phyloP scores from a whole-genome alignment of 768 basidiomycete species.

The Xerocomellus chrysenteron region DNA sequence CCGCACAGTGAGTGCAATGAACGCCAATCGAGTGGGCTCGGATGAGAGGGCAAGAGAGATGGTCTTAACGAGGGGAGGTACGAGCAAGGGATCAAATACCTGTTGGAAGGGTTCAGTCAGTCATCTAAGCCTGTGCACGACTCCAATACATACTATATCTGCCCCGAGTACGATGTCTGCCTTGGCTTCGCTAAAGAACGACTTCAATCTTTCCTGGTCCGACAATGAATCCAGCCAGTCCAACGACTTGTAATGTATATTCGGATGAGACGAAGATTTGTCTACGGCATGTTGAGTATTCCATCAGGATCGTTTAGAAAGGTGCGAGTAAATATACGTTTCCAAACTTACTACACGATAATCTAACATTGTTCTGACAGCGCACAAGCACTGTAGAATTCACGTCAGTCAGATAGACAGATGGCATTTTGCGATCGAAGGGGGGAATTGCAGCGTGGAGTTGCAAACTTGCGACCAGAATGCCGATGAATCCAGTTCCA shows the following conservation, averaged over 20 bases:
- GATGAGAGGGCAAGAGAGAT: conserved; percentile 36
- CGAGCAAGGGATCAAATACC: conserved; percentile 68
- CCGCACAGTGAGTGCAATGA: conserved; percentile 48
- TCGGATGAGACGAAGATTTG: conserved; percentile 48
- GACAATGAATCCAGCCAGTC: conserved; percentile 69
- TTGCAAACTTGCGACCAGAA: conserved; percentile 59
- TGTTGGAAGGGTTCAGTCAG: conserved; percentile 26
- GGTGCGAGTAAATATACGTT: background rate
- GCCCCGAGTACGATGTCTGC: conserved; percentile 69
- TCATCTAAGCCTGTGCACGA: background rate
- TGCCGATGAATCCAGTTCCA: conserved; percentile 74
- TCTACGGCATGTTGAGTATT: conserved; percentile 40
- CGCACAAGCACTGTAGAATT: conserved; percentile 60
- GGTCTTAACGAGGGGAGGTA: conserved; percentile 54
- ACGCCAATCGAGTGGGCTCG: conserved; percentile 14
- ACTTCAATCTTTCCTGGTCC: conserved; percentile 13
- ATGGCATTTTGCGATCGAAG: conserved; percentile 4
- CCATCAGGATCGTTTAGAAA: background rate
- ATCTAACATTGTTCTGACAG: conserved; percentile 56
- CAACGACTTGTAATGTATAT: conserved; percentile 45
- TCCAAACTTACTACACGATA: conserved; percentile 63
- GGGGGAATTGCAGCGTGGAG: background rate
- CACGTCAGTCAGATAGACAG: conserved; percentile 61
- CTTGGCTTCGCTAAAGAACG: conserved; percentile 39
- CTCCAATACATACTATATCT: conserved; percentile 49